phyloP scores from a whole-genome alignment of 306 rosid species.

The Comarum palustre region DNA sequence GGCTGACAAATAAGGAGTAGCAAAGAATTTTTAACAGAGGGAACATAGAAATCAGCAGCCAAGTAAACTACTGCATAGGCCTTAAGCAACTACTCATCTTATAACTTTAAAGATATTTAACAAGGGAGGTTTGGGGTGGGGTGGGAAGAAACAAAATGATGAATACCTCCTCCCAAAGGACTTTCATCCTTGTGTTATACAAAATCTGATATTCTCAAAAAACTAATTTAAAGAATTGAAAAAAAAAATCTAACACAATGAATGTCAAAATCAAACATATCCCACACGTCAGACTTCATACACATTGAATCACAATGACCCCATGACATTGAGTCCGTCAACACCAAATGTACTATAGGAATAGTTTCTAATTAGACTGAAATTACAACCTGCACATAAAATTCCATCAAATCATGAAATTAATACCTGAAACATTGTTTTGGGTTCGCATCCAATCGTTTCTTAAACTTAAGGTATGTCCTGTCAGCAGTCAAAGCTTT shows the following conservation, averaged over 20 bases:
- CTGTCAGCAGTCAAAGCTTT: conserved; percentile 79
- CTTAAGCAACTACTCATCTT: no score
- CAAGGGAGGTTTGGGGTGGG: no score
- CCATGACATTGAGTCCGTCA: not conserved
- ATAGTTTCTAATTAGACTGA: not conserved
- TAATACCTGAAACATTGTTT: conserved; percentile 86
- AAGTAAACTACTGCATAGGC: no score
- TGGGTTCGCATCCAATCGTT: conserved; percentile 69
- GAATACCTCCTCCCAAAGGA: no score
- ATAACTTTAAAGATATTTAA: no score
- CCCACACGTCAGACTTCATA: not conserved
- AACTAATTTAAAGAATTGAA: no score
- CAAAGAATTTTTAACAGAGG: not conserved
- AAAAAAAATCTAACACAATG: no score
- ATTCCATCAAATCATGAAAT: not conserved
- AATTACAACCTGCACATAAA: not conserved
- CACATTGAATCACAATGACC: not conserved
- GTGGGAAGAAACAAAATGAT: no score
- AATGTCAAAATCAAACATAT: not conserved
- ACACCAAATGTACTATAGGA: not conserved
- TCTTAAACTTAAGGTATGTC: conserved; percentile 83
- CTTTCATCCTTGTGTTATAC: not conserved
- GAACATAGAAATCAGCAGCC: no score
- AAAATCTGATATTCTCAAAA: not conserved
- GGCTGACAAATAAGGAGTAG: not conserved